Evolutionary conservation across 805 yeast genomes (phyloP).

Genomic region (Candida parachauliodes): DNA sequence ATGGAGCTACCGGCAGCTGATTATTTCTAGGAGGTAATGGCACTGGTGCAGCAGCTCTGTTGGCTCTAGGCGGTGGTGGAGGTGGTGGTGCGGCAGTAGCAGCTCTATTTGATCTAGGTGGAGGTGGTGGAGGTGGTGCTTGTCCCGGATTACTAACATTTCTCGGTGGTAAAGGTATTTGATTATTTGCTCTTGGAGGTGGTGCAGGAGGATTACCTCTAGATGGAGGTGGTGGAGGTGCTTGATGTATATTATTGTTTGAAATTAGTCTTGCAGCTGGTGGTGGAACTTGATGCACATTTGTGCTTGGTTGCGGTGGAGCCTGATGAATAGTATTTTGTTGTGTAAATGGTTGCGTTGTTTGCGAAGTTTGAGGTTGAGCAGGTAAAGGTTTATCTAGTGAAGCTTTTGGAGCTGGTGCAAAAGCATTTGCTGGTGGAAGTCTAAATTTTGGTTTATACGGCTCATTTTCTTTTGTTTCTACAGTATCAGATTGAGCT

Average conservation of each 20-base stretch:
- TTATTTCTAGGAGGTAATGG: conserved; percentile 5
- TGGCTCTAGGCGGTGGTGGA: conserved; percentile 20
- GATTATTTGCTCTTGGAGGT: conserved; percentile 17
- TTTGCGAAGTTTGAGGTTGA: conserved; percentile 1
- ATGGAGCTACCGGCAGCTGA: conserved; percentile 5
- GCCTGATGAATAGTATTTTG: conserved; percentile 11
- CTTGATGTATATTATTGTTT: conserved; percentile 11
- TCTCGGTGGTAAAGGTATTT: conserved; percentile 8
- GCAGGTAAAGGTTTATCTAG: conserved; percentile 4
- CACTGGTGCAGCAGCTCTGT: conserved; percentile 16
- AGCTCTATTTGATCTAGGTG: conserved; percentile 16
- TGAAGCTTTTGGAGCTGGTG: conserved; percentile 24
- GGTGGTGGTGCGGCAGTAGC: conserved; percentile 21
- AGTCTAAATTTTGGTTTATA: conserved; percentile 28
- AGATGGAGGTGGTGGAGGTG: conserved; percentile 16
- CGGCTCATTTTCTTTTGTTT: conserved; percentile 1
- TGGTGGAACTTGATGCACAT: not conserved
- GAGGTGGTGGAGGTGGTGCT: conserved; percentile 21
- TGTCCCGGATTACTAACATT: conserved; percentile 9
- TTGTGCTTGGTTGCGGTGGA: conserved; percentile 13
- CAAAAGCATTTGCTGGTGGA: conserved; percentile 31
- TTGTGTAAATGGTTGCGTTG: conserved; percentile 1
- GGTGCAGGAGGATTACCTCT: conserved; percentile 14
- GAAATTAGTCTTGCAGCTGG: too few species aligned
- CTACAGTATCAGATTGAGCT: conserved; percentile 1